Base-by-base conservation (phyloP, 441 rosid genomes). In the Erodium texanum region DNA sequence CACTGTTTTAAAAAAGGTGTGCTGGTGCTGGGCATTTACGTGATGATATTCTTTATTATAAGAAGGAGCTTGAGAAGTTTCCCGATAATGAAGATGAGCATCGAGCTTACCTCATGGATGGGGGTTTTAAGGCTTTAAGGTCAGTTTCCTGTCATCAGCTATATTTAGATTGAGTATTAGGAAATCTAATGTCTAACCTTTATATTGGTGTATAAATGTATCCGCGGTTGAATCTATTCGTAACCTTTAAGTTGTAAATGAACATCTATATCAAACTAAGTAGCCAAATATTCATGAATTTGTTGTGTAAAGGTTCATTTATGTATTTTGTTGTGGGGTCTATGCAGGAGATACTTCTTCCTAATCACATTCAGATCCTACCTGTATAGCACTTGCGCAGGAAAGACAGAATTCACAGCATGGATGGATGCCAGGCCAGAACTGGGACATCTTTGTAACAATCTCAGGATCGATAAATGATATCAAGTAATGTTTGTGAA, bases 341-440 rank as follows among this genome's bases (percentile, higher is more conserved):
- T 77, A 73, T 76, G 76, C 94, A 95, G 98, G 93, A 88, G 98
- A 15, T 95, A 95, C 82, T 92, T 95, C 75, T 83, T 77, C 80
- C 89, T 92, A 61, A 86, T 95, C 71, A 90, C 93, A 52, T 95
- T 82, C 86, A 86, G 92, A 73, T 92, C 99, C 14, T 95, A 90
- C 73, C 94, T 95, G 3, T 87, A 95, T 75, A 70, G 88, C 83
- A 70, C 88, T 0, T 80, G 85, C 6, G 84, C 89, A 18, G 76
- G 75, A 2, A 90, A 86, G 79, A 82, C 83, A 68, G 69, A 71
- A 19, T 95, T 95, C 73, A 15, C 80, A 34, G 77, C 86, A n/a
- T 95, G 99, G 99, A 87, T 92, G 95, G 73, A 81, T 29, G 87
- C 92, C 3, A 85, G 98, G 68, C 99, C 99, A 3, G 99, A 95